Base-by-base conservation (phyloP, 2,329 filamentous ascomycete species). In the Aspergillus brasiliensis region DNA sequence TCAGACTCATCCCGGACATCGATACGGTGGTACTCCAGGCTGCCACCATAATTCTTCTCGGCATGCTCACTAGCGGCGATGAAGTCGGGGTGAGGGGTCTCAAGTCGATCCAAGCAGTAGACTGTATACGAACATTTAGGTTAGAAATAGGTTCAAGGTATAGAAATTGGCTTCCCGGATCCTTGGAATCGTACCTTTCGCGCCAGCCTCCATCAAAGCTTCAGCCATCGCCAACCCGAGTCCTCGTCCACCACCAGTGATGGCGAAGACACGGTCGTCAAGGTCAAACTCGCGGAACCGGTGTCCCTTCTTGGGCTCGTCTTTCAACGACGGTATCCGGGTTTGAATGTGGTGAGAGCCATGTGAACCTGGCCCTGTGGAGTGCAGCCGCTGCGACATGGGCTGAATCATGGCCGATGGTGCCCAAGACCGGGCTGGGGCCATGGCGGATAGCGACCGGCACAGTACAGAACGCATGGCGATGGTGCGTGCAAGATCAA, bases 201-300 rank as follows among this genome's bases (percentile, higher is more conserved):
- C 80, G 5, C 80, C 81, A 8, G 79, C 78, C 67, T 83, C 78
- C 51, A 80, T 75, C 54, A 83, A 66, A 13, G 77, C 79, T 65
- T 81, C 77, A 6, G 78, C 80, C 69, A 82, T 77, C 7, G 74
- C 72, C 21, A 81, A 65, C 21, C 79, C 79, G 6, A 81, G 65
- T n/a, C 79, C 78, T 48, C 77, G 70, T 3, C 71, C 79, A 31
- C 78, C 79, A 13, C 79, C 78, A 0, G 78, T 81, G 51, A 81
- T 72, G 28, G 75, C 72, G 58, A 75, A 78, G 48, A 80, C 76
- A 40, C 75, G 75, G 42, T 70, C 74, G 47, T 75, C 69, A 8
- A 81, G 69, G 56, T 79, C 76, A 61, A 80, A 80, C 56, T 81
- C 78, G 31, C 69, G 67, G 59, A 79, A 77, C 28, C 74, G 75